Percentiles rank a stretch among this genome's conserved stretches.
These are phyloP conservation scores for Trichosporon sp. DNA, from an alignment of 1,284 basidiomycete genomes.

Conservation along the genomic window DNA sequence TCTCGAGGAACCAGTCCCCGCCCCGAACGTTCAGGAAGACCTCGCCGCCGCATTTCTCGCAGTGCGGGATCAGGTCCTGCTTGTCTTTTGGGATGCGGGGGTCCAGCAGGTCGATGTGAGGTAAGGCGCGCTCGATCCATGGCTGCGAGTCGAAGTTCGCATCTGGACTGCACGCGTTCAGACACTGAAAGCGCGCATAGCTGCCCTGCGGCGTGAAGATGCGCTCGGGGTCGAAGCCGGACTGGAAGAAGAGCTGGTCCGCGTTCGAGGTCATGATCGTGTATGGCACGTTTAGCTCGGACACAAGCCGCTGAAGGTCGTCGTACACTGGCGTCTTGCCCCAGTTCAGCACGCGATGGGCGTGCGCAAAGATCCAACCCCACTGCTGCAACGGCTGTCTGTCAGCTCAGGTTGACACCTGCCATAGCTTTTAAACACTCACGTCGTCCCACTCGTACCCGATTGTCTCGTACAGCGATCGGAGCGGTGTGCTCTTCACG, in stretches of 20 bases:
- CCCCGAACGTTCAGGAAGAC: constrained; percentile 30
- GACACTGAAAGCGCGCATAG: constrained; percentile 30
- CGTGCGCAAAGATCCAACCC: constrained; percentile 29
- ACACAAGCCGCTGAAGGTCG: constrained; percentile 13
- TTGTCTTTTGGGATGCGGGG: background rate
- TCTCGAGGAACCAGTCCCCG: constrained; percentile 30
- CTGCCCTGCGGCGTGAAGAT: constrained; percentile 26
- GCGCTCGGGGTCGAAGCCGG: constrained; percentile 19
- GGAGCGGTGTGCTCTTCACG: constrained; percentile 6
- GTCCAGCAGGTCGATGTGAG: constrained; percentile 12
- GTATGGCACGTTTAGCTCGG: background rate
- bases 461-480: constrained; percentile 27
- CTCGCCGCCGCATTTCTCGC: constrained; percentile 24
- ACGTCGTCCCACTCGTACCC: constrained; percentile 28
- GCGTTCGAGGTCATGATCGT: constrained; percentile 31
- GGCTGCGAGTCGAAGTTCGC: constrained; percentile 22
- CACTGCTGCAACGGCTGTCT: constrained; percentile 26
- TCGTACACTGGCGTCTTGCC: constrained; percentile 23
- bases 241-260: constrained; percentile 27
- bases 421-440: background rate
- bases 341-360: constrained; percentile 20
- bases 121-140: constrained; percentile 15
- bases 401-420: background rate
- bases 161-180: constrained; percentile 8
- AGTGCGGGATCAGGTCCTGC: constrained; percentile 24